A percentile compares a stretch with the other conserved stretches of the same genome.
Conservation (phyloP, 1,284 basidiomycete species). For the Tranzscheliella williamsii region DNA sequence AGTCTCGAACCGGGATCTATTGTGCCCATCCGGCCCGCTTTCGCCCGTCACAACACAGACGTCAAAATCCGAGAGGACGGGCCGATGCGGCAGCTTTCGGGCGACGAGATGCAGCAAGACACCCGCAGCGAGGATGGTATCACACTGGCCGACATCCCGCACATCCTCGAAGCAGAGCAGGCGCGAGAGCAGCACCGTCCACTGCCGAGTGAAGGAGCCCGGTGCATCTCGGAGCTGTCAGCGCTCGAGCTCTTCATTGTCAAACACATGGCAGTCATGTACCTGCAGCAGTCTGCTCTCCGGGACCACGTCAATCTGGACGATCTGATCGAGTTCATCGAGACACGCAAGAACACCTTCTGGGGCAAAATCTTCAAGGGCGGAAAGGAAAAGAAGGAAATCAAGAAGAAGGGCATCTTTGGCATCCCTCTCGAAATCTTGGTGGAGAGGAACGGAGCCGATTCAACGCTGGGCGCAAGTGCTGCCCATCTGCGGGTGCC, state of each 20-base stretch:
- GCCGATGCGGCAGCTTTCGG: constrained; percentile 45
- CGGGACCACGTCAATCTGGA: constrained; percentile 77
- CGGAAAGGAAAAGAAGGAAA: constrained; percentile 72
- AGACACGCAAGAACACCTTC: constrained; percentile 89
- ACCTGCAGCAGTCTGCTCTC: constrained; percentile 73
- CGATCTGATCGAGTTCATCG: constrained; percentile 89
- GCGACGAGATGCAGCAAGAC: constrained; percentile 42
- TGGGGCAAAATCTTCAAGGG: constrained; percentile 96
- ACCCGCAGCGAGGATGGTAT: constrained; percentile 73
- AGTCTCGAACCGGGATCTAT: constrained; percentile 43
- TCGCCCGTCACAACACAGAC: constrained; percentile 79
- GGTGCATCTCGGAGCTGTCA: constrained; percentile 81
- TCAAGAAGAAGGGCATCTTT: constrained; percentile 71
- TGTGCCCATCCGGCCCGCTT: constrained; percentile 71
- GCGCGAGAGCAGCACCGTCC: constrained; percentile 77
- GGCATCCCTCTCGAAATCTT: constrained; percentile 89
- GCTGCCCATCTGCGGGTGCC: constrained; percentile 83
- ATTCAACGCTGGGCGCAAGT: constrained; percentile 88
- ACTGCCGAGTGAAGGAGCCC: constrained; percentile 72
- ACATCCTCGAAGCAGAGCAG: constrained; percentile 86
- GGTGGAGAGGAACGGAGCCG: constrained; percentile 91
- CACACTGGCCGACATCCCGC: constrained; percentile 94
- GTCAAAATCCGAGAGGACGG: constrained; percentile 84
- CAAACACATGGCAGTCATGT: constrained; percentile 85
- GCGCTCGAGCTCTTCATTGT: constrained; percentile 85